phyloP scores from a whole-genome alignment of 2,329 filamentous ascomycete genomes.

The Parascedosporium putredinis region DNA sequence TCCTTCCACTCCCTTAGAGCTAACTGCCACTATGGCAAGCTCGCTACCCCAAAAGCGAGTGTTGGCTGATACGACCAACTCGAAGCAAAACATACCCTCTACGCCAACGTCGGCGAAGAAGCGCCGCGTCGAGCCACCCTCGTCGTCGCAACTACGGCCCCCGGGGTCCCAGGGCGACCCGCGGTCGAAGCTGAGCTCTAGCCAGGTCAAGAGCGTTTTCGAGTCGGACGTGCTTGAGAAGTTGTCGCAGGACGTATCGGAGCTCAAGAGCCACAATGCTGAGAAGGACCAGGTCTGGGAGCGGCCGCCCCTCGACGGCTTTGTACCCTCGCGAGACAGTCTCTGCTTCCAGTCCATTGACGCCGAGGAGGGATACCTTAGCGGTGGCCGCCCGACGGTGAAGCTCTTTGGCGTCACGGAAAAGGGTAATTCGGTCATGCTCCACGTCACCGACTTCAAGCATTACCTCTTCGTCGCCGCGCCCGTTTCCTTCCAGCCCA shows the following conservation, averaged over 20 bases:
- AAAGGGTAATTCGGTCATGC: constrained; percentile 76
- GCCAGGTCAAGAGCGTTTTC: constrained; percentile 80
- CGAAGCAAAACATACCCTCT: constrained; percentile 49
- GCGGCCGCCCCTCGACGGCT: constrained; percentile 42
- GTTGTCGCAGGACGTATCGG: constrained; percentile 84
- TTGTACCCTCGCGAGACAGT: constrained; percentile 48
- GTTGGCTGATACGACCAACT: constrained; percentile 56
- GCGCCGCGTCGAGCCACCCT: constrained; percentile 60
- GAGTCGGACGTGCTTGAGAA: constrained; percentile 92
- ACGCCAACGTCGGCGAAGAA: constrained; percentile 61
- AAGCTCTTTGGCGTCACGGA: constrained; percentile 89
- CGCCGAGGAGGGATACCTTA: constrained; percentile 74
- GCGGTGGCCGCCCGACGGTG: constrained; percentile 65
- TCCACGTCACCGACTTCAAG: constrained; percentile 91
- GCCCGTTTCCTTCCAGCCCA: constrained; percentile 66
- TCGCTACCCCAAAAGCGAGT: constrained; percentile 61
- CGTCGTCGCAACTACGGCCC: constrained; percentile 45
- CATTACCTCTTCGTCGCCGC: constrained; percentile 94
- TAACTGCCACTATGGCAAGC: constrained; percentile 32
- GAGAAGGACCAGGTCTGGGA: constrained; percentile 95
- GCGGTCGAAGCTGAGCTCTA: constrained; percentile 56
- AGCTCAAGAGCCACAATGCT: constrained; percentile 73
- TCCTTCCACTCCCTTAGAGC: not conserved
- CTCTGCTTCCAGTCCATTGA: constrained; percentile 96
- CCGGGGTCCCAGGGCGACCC: constrained; percentile 53